Conservation (phyloP, 805 yeast species). For the Maudiozyma barnettii region DNA sequence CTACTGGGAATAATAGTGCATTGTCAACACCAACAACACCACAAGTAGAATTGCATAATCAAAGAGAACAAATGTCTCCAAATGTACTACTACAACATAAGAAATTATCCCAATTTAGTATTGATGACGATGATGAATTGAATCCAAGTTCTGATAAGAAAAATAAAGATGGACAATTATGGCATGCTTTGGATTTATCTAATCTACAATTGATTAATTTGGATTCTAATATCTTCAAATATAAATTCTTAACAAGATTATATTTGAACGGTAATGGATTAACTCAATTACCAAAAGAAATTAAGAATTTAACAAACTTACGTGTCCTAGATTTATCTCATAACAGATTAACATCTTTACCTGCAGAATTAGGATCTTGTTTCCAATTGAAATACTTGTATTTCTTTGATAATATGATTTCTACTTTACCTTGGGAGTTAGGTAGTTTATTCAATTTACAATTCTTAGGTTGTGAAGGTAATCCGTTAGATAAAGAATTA, state of each 20-base stretch:
- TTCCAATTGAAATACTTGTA: slow-evolving; percentile 72
- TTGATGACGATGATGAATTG: slow-evolving; percentile 42
- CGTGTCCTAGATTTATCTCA: slow-evolving; percentile 79
- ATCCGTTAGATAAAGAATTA: slow-evolving; percentile 59
- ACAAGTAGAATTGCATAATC: slow-evolving; percentile 20
- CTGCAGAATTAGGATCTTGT: slow-evolving; percentile 75
- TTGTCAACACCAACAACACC: slow-evolving; percentile 29
- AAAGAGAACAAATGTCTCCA: slow-evolving; percentile 17
- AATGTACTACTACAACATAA: slow-evolving; percentile 31
- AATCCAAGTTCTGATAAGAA: slow-evolving; percentile 10
- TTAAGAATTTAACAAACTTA: slow-evolving; percentile 60
- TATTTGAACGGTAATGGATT: slow-evolving; percentile 82
- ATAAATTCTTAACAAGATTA: slow-evolving; percentile 74
- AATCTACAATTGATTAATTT: slow-evolving; percentile 74
- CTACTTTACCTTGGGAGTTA: slow-evolving; percentile 69
- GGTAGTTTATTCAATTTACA: slow-evolving; percentile 78
- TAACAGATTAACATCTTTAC: slow-evolving; percentile 63
- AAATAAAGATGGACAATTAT: slow-evolving; percentile 56
- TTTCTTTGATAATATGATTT: slow-evolving; percentile 76
- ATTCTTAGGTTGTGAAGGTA: slow-evolving; percentile 89
- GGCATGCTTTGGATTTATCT: slow-evolving; percentile 90
- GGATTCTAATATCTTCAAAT: slow-evolving; percentile 67
- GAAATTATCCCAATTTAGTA: slow-evolving; percentile 33
- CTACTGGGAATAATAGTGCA: slow-evolving; percentile 17
- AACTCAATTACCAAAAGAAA: slow-evolving; percentile 53